Evolutionary conservation across 495 filamentous ascomycete species (phyloP), one percentile per base, ranked within the genome.

Genomic region (Penicillium goetzii): DNA sequence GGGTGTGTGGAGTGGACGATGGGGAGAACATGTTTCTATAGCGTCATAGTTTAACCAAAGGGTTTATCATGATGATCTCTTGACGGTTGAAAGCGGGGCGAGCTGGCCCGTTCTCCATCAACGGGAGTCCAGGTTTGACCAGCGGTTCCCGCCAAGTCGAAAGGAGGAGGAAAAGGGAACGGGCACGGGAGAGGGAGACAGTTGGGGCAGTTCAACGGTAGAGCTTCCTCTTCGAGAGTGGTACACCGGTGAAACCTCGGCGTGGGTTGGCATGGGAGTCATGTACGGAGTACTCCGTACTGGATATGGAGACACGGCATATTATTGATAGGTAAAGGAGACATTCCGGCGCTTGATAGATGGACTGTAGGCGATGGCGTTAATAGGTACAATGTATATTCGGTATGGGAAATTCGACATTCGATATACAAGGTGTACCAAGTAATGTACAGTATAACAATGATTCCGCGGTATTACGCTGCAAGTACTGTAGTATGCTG

Each of bases 51-150:
- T 32, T 43, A 25, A 47, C 8, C 43, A 21, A 47, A 3, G 10
- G 25, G 23, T 47, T 2, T 25, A 47, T 23, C 43, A 25, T 8
- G 28, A 28, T 28, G 30, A 34, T 41, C 15, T 11, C 25, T 34
- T 21, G 40, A 62, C 51, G 52, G 55, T 56, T 33, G 34, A 36
- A 17, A 43, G 64, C 53, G 54, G 59, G 63, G 58, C 54, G 6
- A 41, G 3, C 63, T 61, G 59, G 59, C 63, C 63, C 63, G 55
- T 66, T 62, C 59, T 56, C 53, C 59, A 55, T 58, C 59, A 55
- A 9, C 30, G 21, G 51, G 28, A 28, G 60, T 59, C 60, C 64
- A 66, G 60, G 56, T 62, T 40, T 38, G 63, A 59, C 33, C 55
- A 62, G 59, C 63, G 30, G 17, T 28, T 38, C 32, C 28, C n/a